Evolutionary conservation across 2,329 filamentous ascomycete genomes (phyloP).

Genomic region (Stemphylium beticola): DNA sequence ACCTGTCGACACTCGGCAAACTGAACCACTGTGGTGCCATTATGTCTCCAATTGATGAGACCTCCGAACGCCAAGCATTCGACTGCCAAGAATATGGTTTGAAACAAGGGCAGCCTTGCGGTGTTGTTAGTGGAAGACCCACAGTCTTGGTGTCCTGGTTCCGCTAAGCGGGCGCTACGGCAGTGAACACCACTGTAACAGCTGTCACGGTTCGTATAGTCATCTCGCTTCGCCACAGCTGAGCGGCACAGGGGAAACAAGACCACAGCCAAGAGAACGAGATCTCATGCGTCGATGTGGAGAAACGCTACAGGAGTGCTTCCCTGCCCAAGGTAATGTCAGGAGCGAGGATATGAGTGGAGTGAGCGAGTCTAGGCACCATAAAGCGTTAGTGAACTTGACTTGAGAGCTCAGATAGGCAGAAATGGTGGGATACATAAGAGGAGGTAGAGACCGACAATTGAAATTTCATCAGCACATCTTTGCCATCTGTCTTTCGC

Average conservation of each 20-base stretch:
- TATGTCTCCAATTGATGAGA: not conserved
- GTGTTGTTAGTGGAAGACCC: not conserved
- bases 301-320: not conserved
- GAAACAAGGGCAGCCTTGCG: slow-evolving; percentile 1
- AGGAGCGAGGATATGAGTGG: not conserved
- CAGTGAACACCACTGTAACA: slow-evolving; percentile 1
- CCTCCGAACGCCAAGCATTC: slow-evolving; percentile 2
- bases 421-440: slow-evolving; percentile 7
- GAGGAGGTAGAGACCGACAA: not conserved
- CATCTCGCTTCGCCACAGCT: slow-evolving; percentile 11
- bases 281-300: not conserved
- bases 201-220: not conserved
- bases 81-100: not conserved
- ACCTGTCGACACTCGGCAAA: not conserved
- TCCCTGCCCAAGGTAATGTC: not conserved
- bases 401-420: not conserved
- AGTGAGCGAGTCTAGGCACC: not conserved
- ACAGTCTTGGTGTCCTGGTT: not conserved
- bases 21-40: not conserved
- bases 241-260: not conserved
- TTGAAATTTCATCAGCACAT: slow-evolving; percentile 7
- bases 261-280: slow-evolving; percentile 3
- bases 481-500: slow-evolving; percentile 2
- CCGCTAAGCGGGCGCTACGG: not conserved
- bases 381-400: not conserved